Evolutionary conservation across 2,329 filamentous ascomycete species (phyloP), one percentile per base, ranked within the genome.

Genomic region (Ascosphaera apis): DNA sequence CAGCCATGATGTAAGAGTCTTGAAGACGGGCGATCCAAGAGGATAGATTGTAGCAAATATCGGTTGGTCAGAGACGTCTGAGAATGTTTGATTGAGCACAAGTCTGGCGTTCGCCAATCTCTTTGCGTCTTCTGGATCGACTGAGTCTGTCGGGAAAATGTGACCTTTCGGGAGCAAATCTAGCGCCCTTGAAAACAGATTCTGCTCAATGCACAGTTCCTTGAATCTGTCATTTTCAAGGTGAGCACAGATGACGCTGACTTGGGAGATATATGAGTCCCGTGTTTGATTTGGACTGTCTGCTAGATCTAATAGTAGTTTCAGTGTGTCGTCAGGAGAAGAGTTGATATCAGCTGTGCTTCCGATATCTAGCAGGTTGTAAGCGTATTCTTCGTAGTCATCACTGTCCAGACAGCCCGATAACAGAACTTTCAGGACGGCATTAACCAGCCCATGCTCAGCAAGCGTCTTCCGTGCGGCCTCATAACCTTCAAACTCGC

Each of bases 1-100:
- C 12, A 62, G 48, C 58, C 59, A 63, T 5, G 49, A 46, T 33
- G 52, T 49, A 19, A 63, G 39, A 0, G 44, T 53, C 13, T 51
- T 42, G 3, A 53, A 45, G n/a, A 60, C 42, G 7, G 47, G 21
- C 11, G 53, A 56, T 4, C 47, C 47, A 30, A 60, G 47, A 3
- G 57, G 54, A 27, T 61, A 61, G 4, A 44, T 32, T 17, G 51
- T 44, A 15, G 50, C 42, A 33, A 61, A 61, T 8, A 49, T 37
- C 3, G 51, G 41, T 2, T 51, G 49, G 1, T 51, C 50, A 17
- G 58, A 60, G 11, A 60, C 41, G 30, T 61, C 57, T 9, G 55
- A 51, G 27, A 61, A 45, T 6, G 48, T 45, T 33, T 58, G 54
- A 39, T 56, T 60, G 34, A 57, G 44, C 36, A 54, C 57, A 11